These are phyloP conservation scores for Carex littledalei DNA, from an alignment of 176 grass and related monocot genomes.

Conservation along the genomic window DNA sequence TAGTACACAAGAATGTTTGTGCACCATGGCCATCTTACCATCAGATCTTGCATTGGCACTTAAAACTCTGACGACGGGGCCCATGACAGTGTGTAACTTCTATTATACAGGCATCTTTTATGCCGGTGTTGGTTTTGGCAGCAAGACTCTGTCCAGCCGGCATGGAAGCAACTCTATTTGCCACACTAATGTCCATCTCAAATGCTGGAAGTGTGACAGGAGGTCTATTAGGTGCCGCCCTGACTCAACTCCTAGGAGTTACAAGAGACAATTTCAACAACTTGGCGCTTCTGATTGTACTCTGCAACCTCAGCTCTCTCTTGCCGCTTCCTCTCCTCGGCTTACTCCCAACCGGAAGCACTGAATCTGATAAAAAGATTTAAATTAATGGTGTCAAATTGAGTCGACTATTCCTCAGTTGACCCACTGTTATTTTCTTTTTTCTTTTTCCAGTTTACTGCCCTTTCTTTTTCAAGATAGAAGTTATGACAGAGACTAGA, in stretches of 20 bases:
- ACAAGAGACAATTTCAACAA: constrained; percentile 70
- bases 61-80: background rate
- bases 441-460: background rate
- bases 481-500: background rate
- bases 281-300: constrained; percentile 42
- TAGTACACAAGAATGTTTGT: background rate
- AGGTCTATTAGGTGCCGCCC: constrained; percentile 65
- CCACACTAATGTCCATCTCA: constrained; percentile 92
- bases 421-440: background rate
- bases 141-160: constrained; percentile 73
- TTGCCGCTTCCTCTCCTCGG: constrained; percentile 78
- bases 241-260: constrained; percentile 75
- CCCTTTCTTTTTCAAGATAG: background rate
- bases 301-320: constrained; percentile 85
- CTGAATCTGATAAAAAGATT: constrained; percentile 14
- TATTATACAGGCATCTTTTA: constrained; percentile 76
- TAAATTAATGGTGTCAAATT: constrained; percentile 26
- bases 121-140: constrained; percentile 88
- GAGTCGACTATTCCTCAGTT: background rate
- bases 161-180: constrained; percentile 86
- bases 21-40: background rate
- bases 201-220: constrained; percentile 71
- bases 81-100: background rate
- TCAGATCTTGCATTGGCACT: background rate
- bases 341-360: constrained; percentile 58